Conservation (phyloP, 345 rosid genomes). For the Salix suchowensis region DNA sequence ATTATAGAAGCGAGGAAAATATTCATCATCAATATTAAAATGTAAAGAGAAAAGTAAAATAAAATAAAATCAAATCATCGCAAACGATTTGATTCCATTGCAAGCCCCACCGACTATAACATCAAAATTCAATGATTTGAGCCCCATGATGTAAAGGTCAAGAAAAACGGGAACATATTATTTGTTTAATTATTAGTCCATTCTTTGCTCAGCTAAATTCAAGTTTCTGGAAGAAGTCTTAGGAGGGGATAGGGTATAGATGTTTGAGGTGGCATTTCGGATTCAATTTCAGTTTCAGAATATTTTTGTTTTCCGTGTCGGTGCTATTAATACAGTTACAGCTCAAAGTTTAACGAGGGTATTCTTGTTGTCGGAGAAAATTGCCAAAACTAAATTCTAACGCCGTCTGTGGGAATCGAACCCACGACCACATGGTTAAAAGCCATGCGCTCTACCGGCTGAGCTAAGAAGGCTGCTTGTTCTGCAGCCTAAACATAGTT, state of each 20-base stretch:
- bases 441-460: constrained; percentile 74
- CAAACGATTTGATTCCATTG: background rate
- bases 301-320: too few relatives aligned
- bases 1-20: background rate
- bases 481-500: too few relatives aligned
- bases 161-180: background rate
- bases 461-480: constrained; percentile 47
- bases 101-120: background rate
- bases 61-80: background rate
- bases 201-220: background rate
- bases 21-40: background rate
- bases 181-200: background rate
- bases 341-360: background rate
- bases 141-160: background rate
- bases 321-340: too few relatives aligned
- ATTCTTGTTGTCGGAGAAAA: background rate
- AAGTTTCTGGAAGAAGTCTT: background rate
- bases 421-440: constrained; percentile 74
- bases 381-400: background rate
- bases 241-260: background rate
- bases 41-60: background rate
- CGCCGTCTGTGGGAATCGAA: constrained; percentile 65
- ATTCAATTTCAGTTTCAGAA: background rate
- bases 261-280: constrained; percentile 13
- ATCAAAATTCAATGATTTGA: background rate